Evolutionary conservation across 768 basidiomycete genomes (phyloP), one percentile per base, ranked within the genome.

Genomic region (Lentinula raphanica): DNA sequence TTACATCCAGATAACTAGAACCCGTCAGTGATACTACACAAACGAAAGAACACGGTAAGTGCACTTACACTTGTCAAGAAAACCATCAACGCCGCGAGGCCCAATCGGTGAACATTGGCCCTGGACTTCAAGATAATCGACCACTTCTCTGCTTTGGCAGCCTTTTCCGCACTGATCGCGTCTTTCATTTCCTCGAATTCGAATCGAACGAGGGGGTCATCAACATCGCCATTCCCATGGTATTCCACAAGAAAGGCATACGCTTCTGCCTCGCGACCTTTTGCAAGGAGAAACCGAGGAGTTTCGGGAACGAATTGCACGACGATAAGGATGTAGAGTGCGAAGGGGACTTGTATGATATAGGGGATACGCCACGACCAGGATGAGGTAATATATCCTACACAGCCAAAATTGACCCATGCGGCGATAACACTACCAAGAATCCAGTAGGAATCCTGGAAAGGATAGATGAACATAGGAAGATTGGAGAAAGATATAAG

Each of bases 301-400:
- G 69, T 68, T 48, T 73, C 70, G 0, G 81, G 81, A 2, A 79
- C 66, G 57, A 77, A 71, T 64, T 70, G 74, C 49, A 80, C 69
- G 54, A 79, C 63, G 39, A 65, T 48, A 9, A 80, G 68, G 27
- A 68, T 49, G 27, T 71, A 27, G 6, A 61, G n/a, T 21, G 49
- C 50, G 12, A 60, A 51, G 3, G 69, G 62, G 40, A 69, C 63
- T 59, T 79, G 78, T 5, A 78, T 65, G 28, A 70, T 38, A 29
- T 76, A 70, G 2, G 76, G 78, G 12, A 79, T 76, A 27, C 78
- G 71, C 78, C 78, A 79, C 6, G 70, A 72, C 75, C 74, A 76
- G 45, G 42, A 44, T 23, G 42, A 44, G 9, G 42, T 44, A 11
- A 44, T 44, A 21, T 21, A 44, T 8, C 42, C 42, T 21, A 44